Evolutionary conservation across 805 yeast genomes (phyloP).

Genomic region (Schwanniomyces polymorphus): DNA sequence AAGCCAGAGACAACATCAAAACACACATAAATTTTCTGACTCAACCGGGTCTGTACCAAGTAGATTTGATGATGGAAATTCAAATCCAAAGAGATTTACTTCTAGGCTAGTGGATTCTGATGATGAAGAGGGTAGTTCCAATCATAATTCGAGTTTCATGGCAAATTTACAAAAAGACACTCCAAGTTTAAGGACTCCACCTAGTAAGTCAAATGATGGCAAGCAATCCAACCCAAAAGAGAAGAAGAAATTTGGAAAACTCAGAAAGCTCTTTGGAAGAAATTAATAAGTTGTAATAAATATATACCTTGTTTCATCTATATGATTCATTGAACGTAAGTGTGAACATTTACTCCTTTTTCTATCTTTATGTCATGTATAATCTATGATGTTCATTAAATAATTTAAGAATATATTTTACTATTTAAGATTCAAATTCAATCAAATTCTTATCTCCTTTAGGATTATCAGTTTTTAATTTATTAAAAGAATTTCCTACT

Average conservation of each 20-base stretch:
- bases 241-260: conserved; percentile 38
- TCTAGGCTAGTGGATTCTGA: conserved; percentile 68
- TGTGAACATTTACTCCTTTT: neutral
- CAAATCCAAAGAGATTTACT: conserved; percentile 24
- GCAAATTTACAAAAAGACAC: neutral
- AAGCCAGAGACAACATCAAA: conserved; percentile 2
- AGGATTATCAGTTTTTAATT: neutral
- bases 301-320: neutral
- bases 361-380: neutral
- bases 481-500: conserved; percentile 6
- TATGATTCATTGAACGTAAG: neutral
- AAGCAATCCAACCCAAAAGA: conserved; percentile 17
- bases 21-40: conserved; percentile 1
- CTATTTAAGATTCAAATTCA: conserved; percentile 40
- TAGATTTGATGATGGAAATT: neutral
- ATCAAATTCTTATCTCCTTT: conserved; percentile 29
- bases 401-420: neutral
- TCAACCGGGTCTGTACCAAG: neutral
- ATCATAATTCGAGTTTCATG: conserved; percentile 15
- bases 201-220: neutral
- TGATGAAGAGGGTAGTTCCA: conserved; percentile 44
- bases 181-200: neutral
- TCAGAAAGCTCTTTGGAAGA: conserved; percentile 42
- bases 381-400: neutral
- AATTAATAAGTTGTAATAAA: neutral